Evolutionary conservation across 768 basidiomycete species (phyloP).

Genomic region (Auricularia heimuer): DNA sequence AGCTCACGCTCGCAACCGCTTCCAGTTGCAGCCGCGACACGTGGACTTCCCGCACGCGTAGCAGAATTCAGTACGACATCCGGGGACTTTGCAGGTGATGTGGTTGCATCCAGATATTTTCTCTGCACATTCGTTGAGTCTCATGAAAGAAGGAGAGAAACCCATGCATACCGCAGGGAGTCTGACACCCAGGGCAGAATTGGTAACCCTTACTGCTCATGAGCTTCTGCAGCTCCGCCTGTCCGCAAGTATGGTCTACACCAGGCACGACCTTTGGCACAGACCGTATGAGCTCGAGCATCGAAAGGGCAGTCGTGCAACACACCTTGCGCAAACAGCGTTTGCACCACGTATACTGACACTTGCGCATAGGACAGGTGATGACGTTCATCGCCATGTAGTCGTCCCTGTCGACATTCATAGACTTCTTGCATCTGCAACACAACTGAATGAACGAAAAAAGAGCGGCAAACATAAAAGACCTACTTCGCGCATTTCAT

Average conservation of each 20-base stretch:
- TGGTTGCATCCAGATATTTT: not conserved
- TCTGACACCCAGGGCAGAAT: constrained; percentile 43
- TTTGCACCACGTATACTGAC: constrained; percentile 52
- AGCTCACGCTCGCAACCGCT: not conserved
- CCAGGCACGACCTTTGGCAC: constrained; percentile 18
- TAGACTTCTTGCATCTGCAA: constrained; percentile 37
- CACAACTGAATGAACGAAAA: not conserved
- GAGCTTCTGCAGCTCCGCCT: constrained; percentile 40
- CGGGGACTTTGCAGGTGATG: not conserved
- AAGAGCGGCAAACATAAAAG: too few relatives aligned
- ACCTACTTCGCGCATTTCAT: constrained; percentile 43
- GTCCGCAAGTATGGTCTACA: constrained; percentile 45
- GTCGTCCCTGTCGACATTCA: constrained; percentile 44
- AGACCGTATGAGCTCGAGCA: not conserved
- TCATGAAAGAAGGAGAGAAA: not conserved
- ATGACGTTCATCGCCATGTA: constrained; percentile 31
- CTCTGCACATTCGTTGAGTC: not conserved
- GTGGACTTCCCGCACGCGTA: not conserved
- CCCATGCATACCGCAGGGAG: not conserved
- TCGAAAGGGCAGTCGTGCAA: not conserved
- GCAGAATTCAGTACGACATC: not conserved
- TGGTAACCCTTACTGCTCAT: constrained; percentile 53
- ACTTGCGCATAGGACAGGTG: constrained; percentile 40
- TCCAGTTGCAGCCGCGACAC: not conserved
- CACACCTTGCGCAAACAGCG: constrained; percentile 37